These are phyloP conservation scores for Begonia fuchsioides DNA, from an alignment of 306 rosid genomes.

Conservation along the genomic window DNA sequence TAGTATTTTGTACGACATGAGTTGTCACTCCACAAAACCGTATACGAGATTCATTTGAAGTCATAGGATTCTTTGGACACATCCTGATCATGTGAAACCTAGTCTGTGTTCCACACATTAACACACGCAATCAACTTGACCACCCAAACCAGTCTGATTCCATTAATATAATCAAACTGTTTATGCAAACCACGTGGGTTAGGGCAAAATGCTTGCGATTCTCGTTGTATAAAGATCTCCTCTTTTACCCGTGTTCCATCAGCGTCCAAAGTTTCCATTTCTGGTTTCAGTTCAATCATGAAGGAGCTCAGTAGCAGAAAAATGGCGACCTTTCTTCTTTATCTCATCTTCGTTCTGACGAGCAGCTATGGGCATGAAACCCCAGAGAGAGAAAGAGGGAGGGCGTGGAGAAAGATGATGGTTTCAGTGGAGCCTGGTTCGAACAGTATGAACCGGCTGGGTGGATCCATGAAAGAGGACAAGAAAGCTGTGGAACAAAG, in stretches of 20 bases:
- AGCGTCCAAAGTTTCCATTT: neutral
- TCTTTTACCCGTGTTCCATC: neutral
- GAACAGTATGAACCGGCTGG: slow-evolving; percentile 11
- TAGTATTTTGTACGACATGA: no score
- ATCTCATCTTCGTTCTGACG: slow-evolving; percentile 25
- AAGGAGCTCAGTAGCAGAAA: neutral
- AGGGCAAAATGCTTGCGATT: no score
- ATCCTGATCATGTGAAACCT: no score
- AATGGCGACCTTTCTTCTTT: slow-evolving; percentile 11
- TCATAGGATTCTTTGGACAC: no score
- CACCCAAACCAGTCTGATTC: no score
- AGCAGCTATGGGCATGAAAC: slow-evolving; percentile 17
- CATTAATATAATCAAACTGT: no score
- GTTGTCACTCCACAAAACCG: no score
- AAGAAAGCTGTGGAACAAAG: slow-evolving; percentile 41
- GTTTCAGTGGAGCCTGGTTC: slow-evolving; percentile 19
- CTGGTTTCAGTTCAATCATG: neutral
- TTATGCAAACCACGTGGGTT: no score
- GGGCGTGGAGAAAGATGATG: slow-evolving; percentile 24
- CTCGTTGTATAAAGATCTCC: no score
- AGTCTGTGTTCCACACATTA: no score
- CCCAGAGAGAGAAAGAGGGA: slow-evolving; percentile 17
- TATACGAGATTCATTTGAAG: no score
- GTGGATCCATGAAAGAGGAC: slow-evolving; percentile 22
- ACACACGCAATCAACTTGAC: no score